phyloP scores from a whole-genome alignment of 345 rosid species.

The Carallia pectinifolia region DNA sequence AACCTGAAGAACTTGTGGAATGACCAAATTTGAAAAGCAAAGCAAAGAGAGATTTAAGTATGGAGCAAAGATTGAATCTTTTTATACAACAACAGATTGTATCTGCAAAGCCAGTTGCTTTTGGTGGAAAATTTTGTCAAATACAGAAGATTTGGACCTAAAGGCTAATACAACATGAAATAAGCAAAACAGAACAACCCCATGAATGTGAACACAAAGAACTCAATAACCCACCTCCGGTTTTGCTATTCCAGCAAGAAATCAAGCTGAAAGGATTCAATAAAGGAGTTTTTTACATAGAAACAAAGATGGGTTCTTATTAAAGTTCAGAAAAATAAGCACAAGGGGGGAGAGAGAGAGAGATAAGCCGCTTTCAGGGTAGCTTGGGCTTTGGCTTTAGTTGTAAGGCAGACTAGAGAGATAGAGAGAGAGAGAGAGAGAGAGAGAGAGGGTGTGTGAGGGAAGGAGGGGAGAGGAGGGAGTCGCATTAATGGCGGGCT shows the following conservation, averaged over 20 bases:
- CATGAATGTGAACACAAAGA: conserved; percentile 11
- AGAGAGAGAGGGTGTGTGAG: conserved; percentile 20
- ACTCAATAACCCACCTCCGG: conserved; percentile 20
- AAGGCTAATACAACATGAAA: not conserved
- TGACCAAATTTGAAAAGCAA: conserved; percentile 15
- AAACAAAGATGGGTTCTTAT: not conserved
- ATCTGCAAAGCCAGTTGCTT: conserved; percentile 3
- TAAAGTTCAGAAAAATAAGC: not conserved
- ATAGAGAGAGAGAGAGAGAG: not conserved
- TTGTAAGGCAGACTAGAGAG: not conserved
- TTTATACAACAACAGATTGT: not conserved
- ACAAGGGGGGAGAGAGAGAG: not conserved
- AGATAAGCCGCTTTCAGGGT: conserved; percentile 11
- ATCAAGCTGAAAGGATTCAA: conserved; percentile 3
- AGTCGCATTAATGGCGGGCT: conserved; percentile 40
- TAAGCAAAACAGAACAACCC: not conserved
- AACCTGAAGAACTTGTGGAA: conserved; percentile 8
- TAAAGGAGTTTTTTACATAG: not conserved
- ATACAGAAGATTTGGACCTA: not conserved
- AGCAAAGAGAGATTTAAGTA: conserved; percentile 36
- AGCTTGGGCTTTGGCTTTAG: not conserved
- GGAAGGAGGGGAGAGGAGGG: conserved; percentile 19
- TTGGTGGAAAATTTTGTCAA: not conserved
- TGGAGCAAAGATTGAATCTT: not conserved
- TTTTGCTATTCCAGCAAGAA: conserved; percentile 17